Conservation (phyloP, 768 basidiomycete genomes). For the Calocybe cyanea region DNA sequence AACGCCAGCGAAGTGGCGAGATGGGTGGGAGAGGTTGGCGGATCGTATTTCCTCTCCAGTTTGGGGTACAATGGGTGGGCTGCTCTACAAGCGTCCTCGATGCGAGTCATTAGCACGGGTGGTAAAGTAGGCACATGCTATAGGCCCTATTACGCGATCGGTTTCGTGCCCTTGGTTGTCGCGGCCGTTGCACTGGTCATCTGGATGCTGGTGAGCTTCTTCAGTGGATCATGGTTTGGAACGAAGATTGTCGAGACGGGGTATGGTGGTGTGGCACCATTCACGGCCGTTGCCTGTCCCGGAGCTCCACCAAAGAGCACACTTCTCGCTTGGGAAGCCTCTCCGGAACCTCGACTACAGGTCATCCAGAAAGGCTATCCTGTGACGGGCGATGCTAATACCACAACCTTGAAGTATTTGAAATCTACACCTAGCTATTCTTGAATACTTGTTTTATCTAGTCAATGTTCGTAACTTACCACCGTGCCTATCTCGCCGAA, state of each 20-base stretch:
- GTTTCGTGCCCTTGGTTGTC: conserved; percentile 15
- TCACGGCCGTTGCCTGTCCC: neutral
- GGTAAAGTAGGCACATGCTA: conserved; percentile 16
- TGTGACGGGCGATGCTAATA: conserved; percentile 5
- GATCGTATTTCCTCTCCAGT: conserved; percentile 12
- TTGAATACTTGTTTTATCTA: neutral
- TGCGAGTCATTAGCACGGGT: conserved; percentile 17
- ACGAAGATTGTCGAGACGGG: neutral
- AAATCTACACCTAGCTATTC: conserved; percentile 6
- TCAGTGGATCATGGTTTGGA: conserved; percentile 4
- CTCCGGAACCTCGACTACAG: conserved; percentile 2
- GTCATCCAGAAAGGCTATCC: conserved; percentile 9
- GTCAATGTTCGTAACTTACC: too few species aligned
- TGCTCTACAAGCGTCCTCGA: conserved; percentile 6
- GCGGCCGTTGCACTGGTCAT: conserved; percentile 8
- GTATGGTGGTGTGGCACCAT: conserved; percentile 7
- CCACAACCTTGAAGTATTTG: conserved; percentile 6
- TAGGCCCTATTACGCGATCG: conserved; percentile 11
- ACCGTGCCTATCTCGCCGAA: too few species aligned
- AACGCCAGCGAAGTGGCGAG: neutral
- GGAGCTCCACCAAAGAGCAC: conserved; percentile 2
- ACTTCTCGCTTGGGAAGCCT: conserved; percentile 10
- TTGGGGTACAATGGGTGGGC: conserved; percentile 20
- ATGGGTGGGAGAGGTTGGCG: conserved; percentile 17
- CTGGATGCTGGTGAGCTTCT: conserved; percentile 6